Percentiles rank a stretch among this genome's conserved stretches.
These are phyloP conservation scores for Pseudogymnoascus sp. DNA, from an alignment of 2,329 filamentous ascomycete species.

Conservation along the genomic window DNA sequence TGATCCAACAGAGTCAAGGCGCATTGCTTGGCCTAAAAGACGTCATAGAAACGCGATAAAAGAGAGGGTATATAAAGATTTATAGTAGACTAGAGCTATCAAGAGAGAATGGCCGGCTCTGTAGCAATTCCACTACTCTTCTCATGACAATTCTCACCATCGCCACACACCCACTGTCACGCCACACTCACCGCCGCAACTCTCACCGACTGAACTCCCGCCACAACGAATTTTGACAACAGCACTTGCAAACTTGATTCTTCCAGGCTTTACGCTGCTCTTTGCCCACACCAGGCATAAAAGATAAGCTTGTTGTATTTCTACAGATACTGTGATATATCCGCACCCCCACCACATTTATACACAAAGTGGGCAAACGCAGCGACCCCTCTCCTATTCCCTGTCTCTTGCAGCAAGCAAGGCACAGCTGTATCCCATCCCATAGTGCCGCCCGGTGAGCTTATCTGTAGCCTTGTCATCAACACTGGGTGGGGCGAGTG, in stretches of 20 bases:
- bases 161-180: not conserved
- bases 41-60: too few species aligned
- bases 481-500: too few species aligned
- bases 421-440: too few species aligned
- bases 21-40: too few species aligned
- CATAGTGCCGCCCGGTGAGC: too few species aligned
- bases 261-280: not conserved
- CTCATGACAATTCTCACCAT: not conserved
- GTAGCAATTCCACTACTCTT: not conserved
- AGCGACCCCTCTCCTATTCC: too few species aligned
- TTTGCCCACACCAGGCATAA: not conserved
- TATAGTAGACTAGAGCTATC: too few species aligned
- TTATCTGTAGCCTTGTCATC: too few species aligned
- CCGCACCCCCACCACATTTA: not conserved
- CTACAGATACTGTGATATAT: not conserved
- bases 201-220: not conserved
- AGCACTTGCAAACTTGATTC: not conserved
- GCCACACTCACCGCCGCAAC: not conserved
- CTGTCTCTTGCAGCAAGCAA: too few species aligned
- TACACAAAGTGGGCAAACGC: not conserved
- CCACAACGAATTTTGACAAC: not conserved
- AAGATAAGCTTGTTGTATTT: not conserved
- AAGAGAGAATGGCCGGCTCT: too few species aligned
- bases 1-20: too few species aligned
- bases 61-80: too few species aligned